These are phyloP conservation scores for Parmales sp. DNA, from an alignment of 108 stramenopile species.

Conservation along the genomic window DNA sequence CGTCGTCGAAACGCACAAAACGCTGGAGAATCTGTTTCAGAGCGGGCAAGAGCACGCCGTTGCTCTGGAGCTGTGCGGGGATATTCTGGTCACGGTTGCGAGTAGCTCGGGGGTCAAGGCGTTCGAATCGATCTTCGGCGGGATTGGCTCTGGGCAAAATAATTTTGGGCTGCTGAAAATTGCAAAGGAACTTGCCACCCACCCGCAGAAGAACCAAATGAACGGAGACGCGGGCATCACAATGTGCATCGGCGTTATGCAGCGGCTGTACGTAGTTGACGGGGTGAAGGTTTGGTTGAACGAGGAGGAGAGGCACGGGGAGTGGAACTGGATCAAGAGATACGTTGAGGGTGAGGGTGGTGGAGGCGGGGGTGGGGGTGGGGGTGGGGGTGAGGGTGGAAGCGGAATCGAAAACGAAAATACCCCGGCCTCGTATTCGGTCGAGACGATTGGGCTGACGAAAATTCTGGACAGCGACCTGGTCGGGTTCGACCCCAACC, in stretches of 20 bases:
- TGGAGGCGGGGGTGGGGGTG: conserved; percentile 15
- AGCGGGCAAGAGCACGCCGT: neutral
- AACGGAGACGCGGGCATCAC: conserved; percentile 46
- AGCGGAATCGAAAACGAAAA: conserved; percentile 21
- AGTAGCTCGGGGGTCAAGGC: neutral
- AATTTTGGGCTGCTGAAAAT: too few relatives aligned
- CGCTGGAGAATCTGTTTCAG: neutral
- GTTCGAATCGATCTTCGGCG: neutral
- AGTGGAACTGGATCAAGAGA: conserved; percentile 57
- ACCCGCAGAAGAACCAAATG: conserved; percentile 45
- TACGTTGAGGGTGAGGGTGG: conserved; percentile 35
- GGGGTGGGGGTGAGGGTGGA: conserved; percentile 17
- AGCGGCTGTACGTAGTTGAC: conserved; percentile 34
- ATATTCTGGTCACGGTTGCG: neutral
- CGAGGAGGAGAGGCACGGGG: conserved; percentile 28
- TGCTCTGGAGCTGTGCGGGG: neutral
- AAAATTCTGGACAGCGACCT: too few relatives aligned
- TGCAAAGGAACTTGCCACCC: conserved; percentile 21
- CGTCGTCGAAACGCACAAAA: too few relatives aligned
- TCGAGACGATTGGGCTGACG: too few relatives aligned
- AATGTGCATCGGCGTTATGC: conserved; percentile 47
- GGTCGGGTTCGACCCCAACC: too few relatives aligned
- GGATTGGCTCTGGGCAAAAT: too few relatives aligned
- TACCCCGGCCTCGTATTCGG: too few relatives aligned
- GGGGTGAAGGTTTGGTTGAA: conserved; percentile 58